These are phyloP conservation scores for Phytophthora chlamydospora DNA, from an alignment of 352 stramenopile species.

Conservation along the genomic window DNA sequence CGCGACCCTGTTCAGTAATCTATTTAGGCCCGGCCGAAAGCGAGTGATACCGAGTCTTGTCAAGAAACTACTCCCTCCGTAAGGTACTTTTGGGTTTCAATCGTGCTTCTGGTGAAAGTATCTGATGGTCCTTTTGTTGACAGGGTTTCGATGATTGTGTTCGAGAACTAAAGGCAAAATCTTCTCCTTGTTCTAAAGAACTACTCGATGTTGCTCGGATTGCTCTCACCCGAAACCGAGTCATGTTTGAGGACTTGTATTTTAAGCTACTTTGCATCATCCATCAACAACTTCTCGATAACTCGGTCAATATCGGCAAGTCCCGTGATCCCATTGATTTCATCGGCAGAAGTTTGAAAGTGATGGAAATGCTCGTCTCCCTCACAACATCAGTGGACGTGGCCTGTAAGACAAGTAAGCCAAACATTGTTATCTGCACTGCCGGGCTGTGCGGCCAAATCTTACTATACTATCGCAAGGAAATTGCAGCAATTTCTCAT, in stretches of 20 bases:
- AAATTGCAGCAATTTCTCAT: slow-evolving; percentile 18
- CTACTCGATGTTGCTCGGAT: slow-evolving; percentile 15
- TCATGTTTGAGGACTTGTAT: slow-evolving; percentile 22
- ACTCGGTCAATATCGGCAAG: slow-evolving; percentile 1
- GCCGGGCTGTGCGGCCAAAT: slow-evolving; percentile 1
- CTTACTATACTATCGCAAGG: slow-evolving; percentile 19
- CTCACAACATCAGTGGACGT: slow-evolving; percentile 30
- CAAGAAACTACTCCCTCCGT: slow-evolving; percentile 5
- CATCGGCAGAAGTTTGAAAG: slow-evolving; percentile 24
- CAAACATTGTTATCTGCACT: slow-evolving; percentile 33
- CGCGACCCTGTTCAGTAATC: not conserved
- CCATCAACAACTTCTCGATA: slow-evolving; percentile 33
- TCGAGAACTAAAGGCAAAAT: slow-evolving; percentile 1
- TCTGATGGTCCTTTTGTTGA: slow-evolving; percentile 3
- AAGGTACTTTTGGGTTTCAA: slow-evolving; percentile 1
- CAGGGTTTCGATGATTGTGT: slow-evolving; percentile 14
- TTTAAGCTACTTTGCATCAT: slow-evolving; percentile 50
- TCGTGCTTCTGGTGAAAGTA: not conserved
- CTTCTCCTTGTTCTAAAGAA: not conserved
- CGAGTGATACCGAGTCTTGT: slow-evolving; percentile 1
- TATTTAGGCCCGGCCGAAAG: not conserved
- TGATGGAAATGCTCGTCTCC: slow-evolving; percentile 37
- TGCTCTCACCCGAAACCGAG: slow-evolving; percentile 13
- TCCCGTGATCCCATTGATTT: slow-evolving; percentile 25
- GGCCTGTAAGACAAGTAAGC: slow-evolving; percentile 8